These are phyloP conservation scores for Aegilops umbellulata DNA, from an alignment of 176 grass and related monocot species.

Conservation along the genomic window DNA sequence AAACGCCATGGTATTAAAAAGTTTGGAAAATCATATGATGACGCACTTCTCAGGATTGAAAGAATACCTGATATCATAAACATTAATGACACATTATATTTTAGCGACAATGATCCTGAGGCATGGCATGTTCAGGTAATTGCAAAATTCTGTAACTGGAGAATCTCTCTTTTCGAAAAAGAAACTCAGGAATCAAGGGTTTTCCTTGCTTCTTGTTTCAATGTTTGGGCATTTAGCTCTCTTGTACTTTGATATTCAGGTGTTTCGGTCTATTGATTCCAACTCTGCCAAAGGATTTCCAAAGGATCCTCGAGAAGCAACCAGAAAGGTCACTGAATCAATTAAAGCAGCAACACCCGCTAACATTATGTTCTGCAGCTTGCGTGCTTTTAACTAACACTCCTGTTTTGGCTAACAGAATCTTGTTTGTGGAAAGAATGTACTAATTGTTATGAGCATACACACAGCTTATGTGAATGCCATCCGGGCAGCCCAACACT, in stretches of 20 bases:
- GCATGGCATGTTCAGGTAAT: slow-evolving; percentile 87
- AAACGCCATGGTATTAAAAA: slow-evolving; percentile 79
- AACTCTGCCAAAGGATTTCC: slow-evolving; percentile 89
- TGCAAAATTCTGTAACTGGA: not conserved
- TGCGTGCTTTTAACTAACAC: slow-evolving; percentile 14
- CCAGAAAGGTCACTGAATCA: slow-evolving; percentile 43
- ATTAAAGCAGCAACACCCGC: not conserved
- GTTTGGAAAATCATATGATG: slow-evolving; percentile 49
- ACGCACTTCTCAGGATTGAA: slow-evolving; percentile 59
- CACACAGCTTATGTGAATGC: slow-evolving; percentile 92
- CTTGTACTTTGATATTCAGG: slow-evolving; percentile 32
- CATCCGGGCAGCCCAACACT: slow-evolving; percentile 80
- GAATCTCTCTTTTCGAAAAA: not conserved
- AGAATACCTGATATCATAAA: slow-evolving; percentile 52
- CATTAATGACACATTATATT: slow-evolving; percentile 43
- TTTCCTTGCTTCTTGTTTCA: not conserved
- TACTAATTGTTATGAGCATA: slow-evolving; percentile 90
- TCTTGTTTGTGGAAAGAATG: slow-evolving; percentile 86
- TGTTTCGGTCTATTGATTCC: slow-evolving; percentile 90
- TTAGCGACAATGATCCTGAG: slow-evolving; percentile 66
- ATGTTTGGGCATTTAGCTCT: slow-evolving; percentile 11
- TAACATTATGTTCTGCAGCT: not conserved
- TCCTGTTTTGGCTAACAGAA: slow-evolving; percentile 54
- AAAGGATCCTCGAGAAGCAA: slow-evolving; percentile 76
- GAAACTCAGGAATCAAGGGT: not conserved